These are phyloP conservation scores for Oidiodendron maius DNA, from an alignment of 495 filamentous ascomycete genomes.

Conservation along the genomic window DNA sequence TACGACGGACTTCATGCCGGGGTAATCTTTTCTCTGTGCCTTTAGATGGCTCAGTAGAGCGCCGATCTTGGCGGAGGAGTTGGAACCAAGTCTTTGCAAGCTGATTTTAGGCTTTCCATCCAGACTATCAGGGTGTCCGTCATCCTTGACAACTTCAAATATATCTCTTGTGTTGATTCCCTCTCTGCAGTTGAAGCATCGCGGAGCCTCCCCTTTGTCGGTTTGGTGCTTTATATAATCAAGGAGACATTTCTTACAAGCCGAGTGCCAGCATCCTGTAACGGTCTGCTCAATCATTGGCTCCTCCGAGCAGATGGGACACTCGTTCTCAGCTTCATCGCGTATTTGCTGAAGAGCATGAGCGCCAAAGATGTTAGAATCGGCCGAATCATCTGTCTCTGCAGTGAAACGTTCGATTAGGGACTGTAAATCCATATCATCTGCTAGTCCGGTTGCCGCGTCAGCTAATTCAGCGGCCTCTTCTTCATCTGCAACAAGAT, in stretches of 20 bases:
- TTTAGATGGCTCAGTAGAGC: constrained; percentile 70
- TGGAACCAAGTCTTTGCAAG: constrained; percentile 70
- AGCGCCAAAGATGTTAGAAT: constrained; percentile 69
- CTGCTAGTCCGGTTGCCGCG: constrained; percentile 70
- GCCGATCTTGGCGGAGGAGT: constrained; percentile 83
- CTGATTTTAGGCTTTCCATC: constrained; percentile 55
- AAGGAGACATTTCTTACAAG: constrained; percentile 85
- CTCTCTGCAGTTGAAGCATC: constrained; percentile 86
- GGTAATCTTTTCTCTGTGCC: constrained; percentile 49
- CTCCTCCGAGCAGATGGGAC: constrained; percentile 90
- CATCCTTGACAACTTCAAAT: constrained; percentile 74
- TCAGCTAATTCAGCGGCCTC: constrained; percentile 77
- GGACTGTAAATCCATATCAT: constrained; percentile 92
- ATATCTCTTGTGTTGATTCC: constrained; percentile 76
- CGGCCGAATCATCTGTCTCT: constrained; percentile 57
- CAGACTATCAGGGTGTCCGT: constrained; percentile 33
- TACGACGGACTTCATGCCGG: constrained; percentile 80
- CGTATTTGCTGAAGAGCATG: constrained; percentile 87
- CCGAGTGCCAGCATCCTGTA: constrained; percentile 93
- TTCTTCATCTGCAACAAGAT: constrained; percentile 81
- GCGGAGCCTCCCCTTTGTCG: constrained; percentile 64
- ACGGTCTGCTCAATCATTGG: constrained; percentile 91
- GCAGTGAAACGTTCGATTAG: constrained; percentile 78
- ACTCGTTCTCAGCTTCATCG: constrained; percentile 81
- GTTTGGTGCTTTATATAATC: constrained; percentile 83